These are phyloP conservation scores for Funneliformis mosseae DNA, from an alignment of 192 early-diverging fungal genomes.

Conservation along the genomic window DNA sequence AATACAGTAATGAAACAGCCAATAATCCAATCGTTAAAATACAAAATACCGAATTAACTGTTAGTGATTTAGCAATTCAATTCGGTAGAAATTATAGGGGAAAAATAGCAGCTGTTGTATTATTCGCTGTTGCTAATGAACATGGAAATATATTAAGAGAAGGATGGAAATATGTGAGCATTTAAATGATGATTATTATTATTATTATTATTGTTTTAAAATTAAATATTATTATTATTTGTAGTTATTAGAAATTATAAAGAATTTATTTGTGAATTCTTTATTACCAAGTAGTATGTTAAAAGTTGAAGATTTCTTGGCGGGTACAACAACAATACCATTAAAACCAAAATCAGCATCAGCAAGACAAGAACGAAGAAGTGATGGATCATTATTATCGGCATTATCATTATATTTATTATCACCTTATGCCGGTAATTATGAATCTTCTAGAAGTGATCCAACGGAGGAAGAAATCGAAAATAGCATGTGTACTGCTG, in stretches of 20 bases:
- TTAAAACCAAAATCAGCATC: conserved; percentile 51
- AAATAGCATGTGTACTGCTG: conserved; percentile 60
- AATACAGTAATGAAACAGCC: conserved; percentile 41
- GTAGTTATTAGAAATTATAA: conserved; percentile 68
- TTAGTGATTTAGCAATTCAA: conserved; percentile 73
- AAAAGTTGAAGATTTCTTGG: conserved; percentile 74
- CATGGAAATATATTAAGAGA: conserved; percentile 67
- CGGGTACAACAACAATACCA: conserved; percentile 67
- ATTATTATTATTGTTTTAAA: conserved; percentile 29
- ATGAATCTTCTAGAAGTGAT: conserved; percentile 59
- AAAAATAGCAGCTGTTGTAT: conserved; percentile 88
- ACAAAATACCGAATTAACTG: conserved; percentile 48
- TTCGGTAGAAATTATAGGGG: conserved; percentile 88
- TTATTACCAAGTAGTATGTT: conserved; percentile 69
- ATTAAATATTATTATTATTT: background rate
- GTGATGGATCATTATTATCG: conserved; percentile 73
- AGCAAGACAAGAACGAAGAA: conserved; percentile 44
- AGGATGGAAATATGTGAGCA: conserved; percentile 71
- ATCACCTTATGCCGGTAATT: conserved; percentile 56
- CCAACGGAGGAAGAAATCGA: conserved; percentile 74
- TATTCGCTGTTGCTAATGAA: conserved; percentile 75
- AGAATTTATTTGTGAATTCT: conserved; percentile 79
- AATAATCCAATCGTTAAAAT: conserved; percentile 53
- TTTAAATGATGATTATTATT: conserved; percentile 38
- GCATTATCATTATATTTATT: conserved; percentile 77